Evolutionary conservation across 352 stramenopile genomes (phyloP), one percentile per base, ranked within the genome.

Genomic region (Plasmopara halstedii): DNA sequence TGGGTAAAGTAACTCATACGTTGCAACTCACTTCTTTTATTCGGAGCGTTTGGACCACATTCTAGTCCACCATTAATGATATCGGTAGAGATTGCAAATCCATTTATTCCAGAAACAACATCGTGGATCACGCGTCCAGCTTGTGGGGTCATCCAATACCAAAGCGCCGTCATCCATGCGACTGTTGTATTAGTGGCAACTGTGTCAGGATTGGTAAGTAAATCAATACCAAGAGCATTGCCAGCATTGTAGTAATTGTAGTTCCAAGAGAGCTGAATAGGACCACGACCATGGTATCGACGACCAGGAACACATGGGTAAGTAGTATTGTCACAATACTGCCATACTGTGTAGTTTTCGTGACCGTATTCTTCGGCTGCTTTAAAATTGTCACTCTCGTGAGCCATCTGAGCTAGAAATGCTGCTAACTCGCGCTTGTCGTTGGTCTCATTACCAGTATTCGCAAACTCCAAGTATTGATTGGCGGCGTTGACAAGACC

Each of bases 191-290:
- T 48, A 14, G 45, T 64, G n/a, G 58, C 68, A 13, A 79, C 65
- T 14, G 65, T 55, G 5, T 70, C 64, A 8, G 68, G 68, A 23
- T 67, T 50, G 41, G 52, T 23, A 1, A 79, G 54, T 0, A 79
- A 53, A 15, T 79, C 67, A 29, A 75, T 46, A 15, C 55, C 58
- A 0, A 75, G 49, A 0, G 48, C 64, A 31, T 65, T 25, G 13
- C 67, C 67, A 3, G 61, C 62, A 20, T 58, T 46, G 22, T 61
- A 64, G 53, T 79, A 79, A 39, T 79, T 79, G 56, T 76, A 75
- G 53, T 76, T 79, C 68, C 68, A 79, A 14, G 58, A 67, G 23
- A 79, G 50, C 49, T 71, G 58, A 42, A 80, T 76, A 11, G 68
- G 56, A 10, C 68, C 68, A n/a, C 68, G 68, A n/a, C 64, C 67